Conservation (phyloP, 495 filamentous ascomycete genomes). For the Echria macrotheca region DNA sequence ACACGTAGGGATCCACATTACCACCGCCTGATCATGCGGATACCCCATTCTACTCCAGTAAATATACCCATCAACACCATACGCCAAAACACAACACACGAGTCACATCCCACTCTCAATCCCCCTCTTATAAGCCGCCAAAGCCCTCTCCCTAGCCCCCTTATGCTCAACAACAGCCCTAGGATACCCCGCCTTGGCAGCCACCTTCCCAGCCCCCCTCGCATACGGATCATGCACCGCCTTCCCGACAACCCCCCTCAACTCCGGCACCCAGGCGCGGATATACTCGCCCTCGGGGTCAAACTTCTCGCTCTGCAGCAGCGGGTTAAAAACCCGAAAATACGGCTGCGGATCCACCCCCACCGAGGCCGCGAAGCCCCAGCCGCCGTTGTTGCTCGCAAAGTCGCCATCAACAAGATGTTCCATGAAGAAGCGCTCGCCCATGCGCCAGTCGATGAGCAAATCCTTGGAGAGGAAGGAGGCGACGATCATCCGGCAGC, state of each 20-base stretch:
- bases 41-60: no score
- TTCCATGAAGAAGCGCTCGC: constrained; percentile 86
- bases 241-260: constrained; percentile 53
- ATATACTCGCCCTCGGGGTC: constrained; percentile 66
- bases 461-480: constrained; percentile 87
- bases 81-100: no score
- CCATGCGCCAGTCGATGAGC: constrained; percentile 84
- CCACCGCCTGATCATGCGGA: no score
- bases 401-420: constrained; percentile 89
- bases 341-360: constrained; percentile 92
- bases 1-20: no score
- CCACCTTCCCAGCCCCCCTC: constrained; percentile 52
- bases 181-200: constrained; percentile 67
- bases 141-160: constrained; percentile 55
- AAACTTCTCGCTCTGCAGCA: constrained; percentile 81
- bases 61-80: no score
- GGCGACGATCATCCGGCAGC: constrained; percentile 80
- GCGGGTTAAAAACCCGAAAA: constrained; percentile 86
- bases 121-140: constrained; percentile 65
- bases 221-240: constrained; percentile 71
- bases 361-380: constrained; percentile 76
- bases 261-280: constrained; percentile 64
- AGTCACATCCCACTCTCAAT: no score
- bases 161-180: constrained; percentile 70
- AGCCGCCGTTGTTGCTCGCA: constrained; percentile 86